These are phyloP conservation scores for Bipolaris bicolor DNA, from an alignment of 2,329 filamentous ascomycete species.

Conservation along the genomic window DNA sequence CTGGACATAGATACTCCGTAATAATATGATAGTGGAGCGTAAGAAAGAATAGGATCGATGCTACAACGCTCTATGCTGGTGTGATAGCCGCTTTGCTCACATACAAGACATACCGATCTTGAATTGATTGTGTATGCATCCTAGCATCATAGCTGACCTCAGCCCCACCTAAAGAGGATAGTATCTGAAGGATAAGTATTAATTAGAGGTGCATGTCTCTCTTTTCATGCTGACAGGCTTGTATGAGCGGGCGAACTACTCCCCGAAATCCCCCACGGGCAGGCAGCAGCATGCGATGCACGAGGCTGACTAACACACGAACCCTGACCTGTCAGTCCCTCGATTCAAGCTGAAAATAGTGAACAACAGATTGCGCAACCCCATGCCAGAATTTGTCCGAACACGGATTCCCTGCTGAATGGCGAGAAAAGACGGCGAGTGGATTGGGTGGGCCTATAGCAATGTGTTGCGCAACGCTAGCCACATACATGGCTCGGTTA, in stretches of 20 bases:
- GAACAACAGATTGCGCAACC: slow-evolving; percentile 1
- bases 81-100: not conserved
- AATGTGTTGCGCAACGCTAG: not conserved
- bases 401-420: no score
- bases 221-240: not conserved
- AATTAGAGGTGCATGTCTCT: not conserved
- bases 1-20: not conserved
- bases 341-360: slow-evolving; percentile 6
- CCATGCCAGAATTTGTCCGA: not conserved
- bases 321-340: not conserved
- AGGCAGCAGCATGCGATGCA: not conserved
- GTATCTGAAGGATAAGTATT: no score
- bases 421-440: no score
- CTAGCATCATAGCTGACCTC: not conserved
- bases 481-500: not conserved
- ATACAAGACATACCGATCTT: not conserved
- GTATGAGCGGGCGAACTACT: not conserved
- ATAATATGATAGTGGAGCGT: not conserved
- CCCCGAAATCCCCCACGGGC: not conserved
- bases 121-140: not conserved
- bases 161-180: no score
- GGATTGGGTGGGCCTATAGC: not conserved
- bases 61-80: not conserved
- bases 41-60: not conserved
- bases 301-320: not conserved